Conservation (phyloP, 1,139 yeast genomes). For the Chernovozyma sophiae-reginae region DNA sequence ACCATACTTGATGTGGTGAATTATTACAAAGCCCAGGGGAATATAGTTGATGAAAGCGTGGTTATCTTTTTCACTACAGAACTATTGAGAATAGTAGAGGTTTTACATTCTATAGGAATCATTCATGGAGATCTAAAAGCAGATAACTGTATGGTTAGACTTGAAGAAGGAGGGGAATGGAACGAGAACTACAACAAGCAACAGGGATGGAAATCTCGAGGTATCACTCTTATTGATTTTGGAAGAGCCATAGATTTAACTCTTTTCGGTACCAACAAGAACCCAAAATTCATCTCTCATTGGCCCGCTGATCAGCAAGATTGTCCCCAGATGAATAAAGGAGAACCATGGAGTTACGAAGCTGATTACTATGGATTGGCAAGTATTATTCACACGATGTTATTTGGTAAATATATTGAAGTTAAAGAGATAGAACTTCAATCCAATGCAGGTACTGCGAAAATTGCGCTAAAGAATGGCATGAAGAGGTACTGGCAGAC, state of each 20-base stretch:
- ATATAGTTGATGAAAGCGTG: conserved; percentile 54
- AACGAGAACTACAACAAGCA: conserved; percentile 28
- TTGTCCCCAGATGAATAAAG: conserved; percentile 66
- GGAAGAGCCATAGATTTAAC: conserved; percentile 77
- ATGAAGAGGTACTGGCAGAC: conserved; percentile 81
- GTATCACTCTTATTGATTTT: conserved; percentile 72
- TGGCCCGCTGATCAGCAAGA: conserved; percentile 73
- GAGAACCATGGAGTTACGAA: conserved; percentile 71
- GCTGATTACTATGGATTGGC: conserved; percentile 88
- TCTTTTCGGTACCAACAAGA: conserved; percentile 28
- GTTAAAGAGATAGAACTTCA: conserved; percentile 17
- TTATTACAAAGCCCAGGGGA: conserved; percentile 27
- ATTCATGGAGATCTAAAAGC: conserved; percentile 87
- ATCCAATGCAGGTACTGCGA: conserved; percentile 14
- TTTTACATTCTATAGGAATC: conserved; percentile 60
- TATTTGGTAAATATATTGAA: conserved; percentile 64
- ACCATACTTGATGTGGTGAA: conserved; percentile 74
- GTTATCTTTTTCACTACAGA: conserved; percentile 64
- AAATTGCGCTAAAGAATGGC: conserved; percentile 29
- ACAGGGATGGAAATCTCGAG: conserved; percentile 50
- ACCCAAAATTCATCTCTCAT: conserved; percentile 50
- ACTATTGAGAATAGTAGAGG: conserved; percentile 55
- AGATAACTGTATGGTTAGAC: conserved; percentile 42
- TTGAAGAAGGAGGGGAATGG: conserved; percentile 12
- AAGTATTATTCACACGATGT: conserved; percentile 63